Percentiles rank a stretch among this genome's conserved stretches.
These are phyloP conservation scores for Chlamydomonas schloesseri DNA, from an alignment of 139 green algal species.

Conservation along the genomic window DNA sequence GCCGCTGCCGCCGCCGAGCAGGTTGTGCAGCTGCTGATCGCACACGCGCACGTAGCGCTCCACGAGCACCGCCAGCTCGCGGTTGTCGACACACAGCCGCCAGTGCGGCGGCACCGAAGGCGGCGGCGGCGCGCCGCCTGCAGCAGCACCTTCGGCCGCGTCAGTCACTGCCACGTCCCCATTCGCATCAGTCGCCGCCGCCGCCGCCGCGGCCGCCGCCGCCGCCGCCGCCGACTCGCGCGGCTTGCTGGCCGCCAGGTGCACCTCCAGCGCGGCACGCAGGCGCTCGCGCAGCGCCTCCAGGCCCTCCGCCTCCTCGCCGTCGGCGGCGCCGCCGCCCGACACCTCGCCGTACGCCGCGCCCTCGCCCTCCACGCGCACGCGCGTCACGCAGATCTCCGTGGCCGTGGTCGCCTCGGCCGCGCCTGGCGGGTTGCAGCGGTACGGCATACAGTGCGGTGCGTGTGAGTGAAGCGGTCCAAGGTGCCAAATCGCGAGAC, in stretches of 20 bases:
- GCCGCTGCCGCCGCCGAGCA: neutral
- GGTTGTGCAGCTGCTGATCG: slow-evolving; percentile 29
- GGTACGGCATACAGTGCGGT: too few species aligned
- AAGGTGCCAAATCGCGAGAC: too few species aligned
- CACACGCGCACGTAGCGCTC: slow-evolving; percentile 22
- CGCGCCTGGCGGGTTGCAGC: too few species aligned
- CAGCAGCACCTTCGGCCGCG: neutral
- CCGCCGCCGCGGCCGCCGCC: neutral
- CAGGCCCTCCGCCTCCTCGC: slow-evolving; percentile 26
- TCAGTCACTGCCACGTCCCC: neutral
- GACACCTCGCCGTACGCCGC: slow-evolving; percentile 40
- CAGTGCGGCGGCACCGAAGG: slow-evolving; percentile 30
- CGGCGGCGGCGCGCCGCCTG: too few species aligned
- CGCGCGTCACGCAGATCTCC: slow-evolving; percentile 21
- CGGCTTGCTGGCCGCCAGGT: slow-evolving; percentile 55
- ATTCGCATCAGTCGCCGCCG: neutral
- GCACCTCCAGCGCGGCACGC: slow-evolving; percentile 53
- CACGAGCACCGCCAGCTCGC: slow-evolving; percentile 30
- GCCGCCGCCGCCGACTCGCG: neutral
- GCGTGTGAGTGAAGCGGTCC: too few species aligned
- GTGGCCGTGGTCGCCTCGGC: neutral
- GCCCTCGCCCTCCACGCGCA: slow-evolving; percentile 44
- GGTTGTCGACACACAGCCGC: slow-evolving; percentile 50
- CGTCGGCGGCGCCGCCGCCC: neutral
- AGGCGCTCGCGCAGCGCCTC: slow-evolving; percentile 44